phyloP scores from a whole-genome alignment of 441 rosid genomes.

The Arabidopsis lyrata region DNA sequence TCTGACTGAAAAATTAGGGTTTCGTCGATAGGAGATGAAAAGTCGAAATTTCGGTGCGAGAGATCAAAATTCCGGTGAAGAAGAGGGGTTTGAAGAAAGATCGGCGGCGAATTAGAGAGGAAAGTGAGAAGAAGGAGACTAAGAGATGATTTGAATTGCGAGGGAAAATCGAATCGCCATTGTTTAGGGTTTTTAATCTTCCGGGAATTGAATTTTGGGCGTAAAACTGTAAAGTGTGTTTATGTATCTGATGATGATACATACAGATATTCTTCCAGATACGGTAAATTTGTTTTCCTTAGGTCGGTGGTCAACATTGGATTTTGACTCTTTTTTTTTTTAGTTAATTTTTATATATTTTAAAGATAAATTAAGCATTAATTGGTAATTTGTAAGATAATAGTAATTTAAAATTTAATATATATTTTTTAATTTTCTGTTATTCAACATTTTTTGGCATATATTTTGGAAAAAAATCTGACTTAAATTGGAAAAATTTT shows the following conservation, averaged over 20 bases:
- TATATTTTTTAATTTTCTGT: too few species aligned
- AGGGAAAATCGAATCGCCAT: slow-evolving; percentile 65
- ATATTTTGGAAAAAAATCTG: background rate
- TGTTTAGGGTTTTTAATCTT: slow-evolving; percentile 27
- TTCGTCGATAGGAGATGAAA: slow-evolving; percentile 1
- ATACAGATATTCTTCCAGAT: slow-evolving; percentile 12
- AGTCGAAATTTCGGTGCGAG: slow-evolving; percentile 1
- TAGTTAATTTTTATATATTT: too few species aligned
- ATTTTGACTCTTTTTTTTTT: background rate
- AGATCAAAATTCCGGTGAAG: background rate
- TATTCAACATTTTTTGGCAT: too few species aligned
- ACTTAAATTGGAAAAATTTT: background rate
- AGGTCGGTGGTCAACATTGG: slow-evolving; percentile 36
- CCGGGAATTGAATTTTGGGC: background rate
- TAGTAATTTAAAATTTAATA: too few species aligned
- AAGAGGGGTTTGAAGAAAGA: background rate
- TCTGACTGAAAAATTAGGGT: slow-evolving; percentile 11
- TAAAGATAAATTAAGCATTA: too few species aligned
- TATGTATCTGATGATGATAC: too few species aligned
- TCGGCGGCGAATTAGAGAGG: slow-evolving; percentile 31
- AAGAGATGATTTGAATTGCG: slow-evolving; percentile 46
- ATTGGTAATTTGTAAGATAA: too few species aligned
- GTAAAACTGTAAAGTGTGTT: slow-evolving; percentile 26
- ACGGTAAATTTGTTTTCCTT: slow-evolving; percentile 8
- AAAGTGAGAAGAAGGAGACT: slow-evolving; percentile 24